Evolutionary conservation across 2,329 filamentous ascomycete genomes (phyloP), one percentile per base, ranked within the genome.

Genomic region (Colletotrichum cordylinicola): DNA sequence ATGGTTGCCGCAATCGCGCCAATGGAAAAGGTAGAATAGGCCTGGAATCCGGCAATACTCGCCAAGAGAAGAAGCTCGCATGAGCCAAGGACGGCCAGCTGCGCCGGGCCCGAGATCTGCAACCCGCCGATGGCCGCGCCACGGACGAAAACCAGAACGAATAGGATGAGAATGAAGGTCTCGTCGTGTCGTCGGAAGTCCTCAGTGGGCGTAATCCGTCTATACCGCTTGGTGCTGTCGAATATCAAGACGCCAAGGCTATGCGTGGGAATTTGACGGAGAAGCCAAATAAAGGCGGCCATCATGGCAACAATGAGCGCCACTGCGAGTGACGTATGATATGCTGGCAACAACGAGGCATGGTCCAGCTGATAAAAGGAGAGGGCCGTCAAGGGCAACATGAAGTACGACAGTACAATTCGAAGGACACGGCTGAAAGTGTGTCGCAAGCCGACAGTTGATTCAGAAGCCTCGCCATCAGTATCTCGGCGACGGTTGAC

Each of bases 331-430:
- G 79, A 31, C 0, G 77, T 80, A 48, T 83, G 80, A 35, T 83
- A 82, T 0, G 77, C 9, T 0, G 82, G 82, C 2, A 80, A 39
- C 0, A 64, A 15, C 1, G 29, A 27, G 2, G 76, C 78, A 29
- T 75, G 69, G n/a, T 77, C 77, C 62, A 96, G 86, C 81, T 96
- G 94, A 80, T 94, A 96, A 78, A 94, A 90, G 8, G 94, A 94
- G 65, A 95, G 84, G 0, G 94, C 89, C 12, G 95, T 89, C 60
- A 95, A 88, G 0, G 94, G 94, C 8, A 96, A 85, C 60, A 95
- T 87, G 79, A 96, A 93, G 84, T 93, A 96, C 83, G 94, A 95
- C 86, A 94, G 94, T 8, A 94, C 89, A 74, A 96, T 89, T 31
- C 94, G 90, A 76, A 95, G 85, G 55, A 91, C 83, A 77, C 90